Percentiles rank a stretch among this genome's conserved stretches.
phyloP scores from a whole-genome alignment of 768 basidiomycete species.

The Amanita polypyramis region DNA sequence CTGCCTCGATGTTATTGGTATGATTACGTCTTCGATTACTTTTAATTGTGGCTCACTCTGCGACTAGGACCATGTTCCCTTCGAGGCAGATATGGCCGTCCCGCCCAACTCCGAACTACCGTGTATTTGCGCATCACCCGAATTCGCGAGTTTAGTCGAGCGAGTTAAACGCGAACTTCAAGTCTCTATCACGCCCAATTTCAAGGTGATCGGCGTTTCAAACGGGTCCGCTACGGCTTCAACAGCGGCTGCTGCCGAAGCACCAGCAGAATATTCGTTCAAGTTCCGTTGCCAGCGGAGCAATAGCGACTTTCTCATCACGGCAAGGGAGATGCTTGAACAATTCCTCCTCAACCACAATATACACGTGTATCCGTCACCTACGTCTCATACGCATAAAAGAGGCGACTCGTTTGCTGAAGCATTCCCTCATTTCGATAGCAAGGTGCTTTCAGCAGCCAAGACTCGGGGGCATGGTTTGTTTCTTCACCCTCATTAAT shows the following conservation, averaged over 20 bases:
- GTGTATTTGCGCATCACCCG: constrained; percentile 62
- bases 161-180: constrained; percentile 91
- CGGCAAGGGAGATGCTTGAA: constrained; percentile 87
- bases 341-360: constrained; percentile 82
- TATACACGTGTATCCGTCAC: constrained; percentile 72
- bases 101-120: constrained; percentile 77
- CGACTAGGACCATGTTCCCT: constrained; percentile 85
- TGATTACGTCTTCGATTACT: constrained; percentile 15
- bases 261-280: constrained; percentile 76
- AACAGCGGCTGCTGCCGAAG: constrained; percentile 28
- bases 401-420: constrained; percentile 90
- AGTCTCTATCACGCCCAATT: constrained; percentile 77
- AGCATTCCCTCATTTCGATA: constrained; percentile 94
- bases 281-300: constrained; percentile 93
- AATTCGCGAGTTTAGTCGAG: constrained; percentile 80
- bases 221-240: constrained; percentile 1
- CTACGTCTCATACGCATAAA: constrained; percentile 63
- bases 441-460: constrained; percentile 80
- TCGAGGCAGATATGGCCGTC: constrained; percentile 90
- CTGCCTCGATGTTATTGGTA: constrained; percentile 90
- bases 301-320: constrained; percentile 86
- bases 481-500: constrained; percentile 4
- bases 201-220: constrained; percentile 37
- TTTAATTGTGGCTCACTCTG: not conserved
- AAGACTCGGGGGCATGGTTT: constrained; percentile 54